phyloP scores from a whole-genome alignment of 2,329 filamentous ascomycete genomes.

The Phialemonium atrogriseum region DNA sequence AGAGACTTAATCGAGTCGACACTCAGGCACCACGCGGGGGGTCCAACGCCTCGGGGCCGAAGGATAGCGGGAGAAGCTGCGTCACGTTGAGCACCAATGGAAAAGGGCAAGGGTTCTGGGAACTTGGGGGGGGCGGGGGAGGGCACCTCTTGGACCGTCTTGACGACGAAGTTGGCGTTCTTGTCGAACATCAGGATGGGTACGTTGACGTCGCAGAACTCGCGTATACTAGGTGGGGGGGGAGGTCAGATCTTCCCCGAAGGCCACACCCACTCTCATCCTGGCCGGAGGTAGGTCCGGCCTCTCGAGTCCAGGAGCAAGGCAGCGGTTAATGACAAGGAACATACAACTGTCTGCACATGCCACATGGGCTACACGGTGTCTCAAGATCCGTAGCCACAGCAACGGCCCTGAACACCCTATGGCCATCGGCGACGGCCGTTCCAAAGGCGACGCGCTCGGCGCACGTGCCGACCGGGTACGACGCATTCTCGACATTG shows the following conservation, averaged over 20 bases:
- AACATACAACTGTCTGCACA: constrained; percentile 86
- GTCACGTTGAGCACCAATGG: background rate
- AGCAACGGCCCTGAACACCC: constrained; percentile 65
- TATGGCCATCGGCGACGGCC: constrained; percentile 57
- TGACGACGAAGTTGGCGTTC: constrained; percentile 62
- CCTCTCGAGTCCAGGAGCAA: too few relatives aligned
- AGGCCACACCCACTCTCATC: too few relatives aligned
- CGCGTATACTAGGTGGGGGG: constrained; percentile 63
- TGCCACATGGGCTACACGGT: constrained; percentile 76
- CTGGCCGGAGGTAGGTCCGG: too few relatives aligned
- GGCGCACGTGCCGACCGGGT: constrained; percentile 91
- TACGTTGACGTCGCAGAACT: constrained; percentile 60
- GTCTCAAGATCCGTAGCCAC: constrained; percentile 72
- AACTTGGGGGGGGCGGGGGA: background rate
- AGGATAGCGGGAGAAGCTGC: constrained; percentile 57
- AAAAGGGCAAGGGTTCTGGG: background rate
- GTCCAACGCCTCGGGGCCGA: constrained; percentile 53
- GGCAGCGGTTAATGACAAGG: too few relatives aligned
- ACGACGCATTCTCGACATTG: constrained; percentile 89
- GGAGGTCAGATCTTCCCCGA: too few relatives aligned
- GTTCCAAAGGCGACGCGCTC: constrained; percentile 83
- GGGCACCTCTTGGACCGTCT: constrained; percentile 48
- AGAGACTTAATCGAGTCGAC: too few relatives aligned
- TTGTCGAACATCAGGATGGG: constrained; percentile 93
- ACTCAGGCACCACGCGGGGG: too few relatives aligned